Conservation (phyloP, 78 protist species). For the Pigoraptor vietnamica region DNA sequence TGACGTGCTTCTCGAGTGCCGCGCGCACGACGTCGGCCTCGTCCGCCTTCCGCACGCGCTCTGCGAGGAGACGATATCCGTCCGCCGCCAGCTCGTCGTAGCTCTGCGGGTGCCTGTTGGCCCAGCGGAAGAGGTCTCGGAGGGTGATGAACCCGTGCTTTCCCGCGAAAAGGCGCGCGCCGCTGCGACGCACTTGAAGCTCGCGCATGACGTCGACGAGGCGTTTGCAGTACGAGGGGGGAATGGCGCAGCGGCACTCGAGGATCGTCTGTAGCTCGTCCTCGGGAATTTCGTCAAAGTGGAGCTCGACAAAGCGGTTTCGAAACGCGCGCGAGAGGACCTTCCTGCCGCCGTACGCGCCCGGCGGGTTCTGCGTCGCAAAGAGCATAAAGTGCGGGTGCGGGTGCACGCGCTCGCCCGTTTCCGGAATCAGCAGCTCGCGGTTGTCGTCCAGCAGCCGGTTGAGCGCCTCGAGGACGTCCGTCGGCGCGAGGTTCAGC, state of each 20-base stretch:
- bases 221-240: conserved; percentile 61
- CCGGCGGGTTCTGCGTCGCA: conserved; percentile 99
- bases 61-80: conserved; percentile 93
- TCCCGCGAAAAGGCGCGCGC: conserved; percentile 47
- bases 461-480: conserved; percentile 98
- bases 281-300: conserved; percentile 88
- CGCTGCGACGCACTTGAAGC: conserved; percentile 37
- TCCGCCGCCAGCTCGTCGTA: conserved; percentile 77
- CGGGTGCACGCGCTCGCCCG: conserved; percentile 86
- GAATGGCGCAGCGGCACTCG: conserved; percentile 68
- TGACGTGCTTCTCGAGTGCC: conserved; percentile 58
- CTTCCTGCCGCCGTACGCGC: conserved; percentile 99
- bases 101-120: conserved; percentile 52
- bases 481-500: conserved; percentile 99
- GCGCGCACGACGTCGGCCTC: conserved; percentile 67
- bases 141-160: conserved; percentile 93
- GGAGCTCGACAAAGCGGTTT: conserved; percentile 95
- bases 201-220: conserved; percentile 48
- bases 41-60: conserved; percentile 77
- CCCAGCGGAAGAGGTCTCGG: conserved; percentile 99
- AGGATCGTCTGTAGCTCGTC: conserved; percentile 85
- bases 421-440: conserved; percentile 97
- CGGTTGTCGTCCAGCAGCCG: conserved; percentile 99
- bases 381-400: conserved; percentile 96
- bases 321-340: conserved; percentile 92